Conservation (phyloP, 73 alveolate species). For the Paramecium biaurelia region DNA sequence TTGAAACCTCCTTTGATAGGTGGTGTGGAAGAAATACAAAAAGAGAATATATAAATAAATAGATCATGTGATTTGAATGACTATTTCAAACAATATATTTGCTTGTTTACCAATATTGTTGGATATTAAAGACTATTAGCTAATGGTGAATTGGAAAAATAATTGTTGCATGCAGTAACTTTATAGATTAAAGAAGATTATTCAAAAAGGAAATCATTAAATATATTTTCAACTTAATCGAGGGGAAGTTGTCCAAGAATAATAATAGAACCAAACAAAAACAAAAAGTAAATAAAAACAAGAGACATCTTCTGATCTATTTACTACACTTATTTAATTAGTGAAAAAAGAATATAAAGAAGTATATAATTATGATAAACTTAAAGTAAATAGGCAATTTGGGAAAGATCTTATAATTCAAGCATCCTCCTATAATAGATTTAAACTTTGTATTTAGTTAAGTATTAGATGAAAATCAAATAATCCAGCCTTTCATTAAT, state of each 20-base stretch:
- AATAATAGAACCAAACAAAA: neutral
- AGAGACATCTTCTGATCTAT: neutral
- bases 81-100: neutral
- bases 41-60: neutral
- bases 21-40: neutral
- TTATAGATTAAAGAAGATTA: neutral
- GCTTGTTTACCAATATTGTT: constrained; percentile 7
- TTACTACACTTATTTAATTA: neutral
- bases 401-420: neutral
- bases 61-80: constrained; percentile 35
- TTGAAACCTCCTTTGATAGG: neutral
- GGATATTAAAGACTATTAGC: neutral
- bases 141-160: neutral
- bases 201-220: neutral
- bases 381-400: neutral
- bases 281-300: neutral
- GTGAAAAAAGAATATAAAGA: neutral
- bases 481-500: neutral
- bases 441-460: neutral
- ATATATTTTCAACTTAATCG: neutral
- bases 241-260: neutral
- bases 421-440: neutral
- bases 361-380: neutral
- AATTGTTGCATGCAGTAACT: neutral
- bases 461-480: neutral